These are phyloP conservation scores for Pichia paraexigua DNA, from an alignment of 805 yeast genomes.

Conservation along the genomic window DNA sequence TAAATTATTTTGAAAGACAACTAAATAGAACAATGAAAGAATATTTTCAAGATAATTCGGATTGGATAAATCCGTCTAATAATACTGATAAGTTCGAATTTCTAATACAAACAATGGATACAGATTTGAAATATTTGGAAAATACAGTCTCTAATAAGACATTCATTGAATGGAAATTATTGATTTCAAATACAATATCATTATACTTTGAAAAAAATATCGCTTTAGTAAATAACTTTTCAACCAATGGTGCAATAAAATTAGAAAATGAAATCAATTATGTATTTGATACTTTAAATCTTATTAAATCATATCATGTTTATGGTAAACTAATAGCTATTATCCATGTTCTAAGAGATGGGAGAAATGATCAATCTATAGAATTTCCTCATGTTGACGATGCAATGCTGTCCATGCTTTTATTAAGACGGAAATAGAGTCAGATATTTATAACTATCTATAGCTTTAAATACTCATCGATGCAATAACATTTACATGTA, in stretches of 20 bases:
- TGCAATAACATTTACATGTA: too few relatives aligned
- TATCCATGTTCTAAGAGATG: background rate
- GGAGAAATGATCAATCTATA: background rate
- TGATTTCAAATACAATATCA: slow-evolving; percentile 25
- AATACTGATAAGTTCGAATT: slow-evolving; percentile 20
- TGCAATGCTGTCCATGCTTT: background rate
- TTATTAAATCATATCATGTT: slow-evolving; percentile 15
- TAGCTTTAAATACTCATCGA: too few relatives aligned
- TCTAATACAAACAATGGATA: slow-evolving; percentile 20
- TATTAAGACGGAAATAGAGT: background rate
- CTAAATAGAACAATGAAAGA: slow-evolving; percentile 30
- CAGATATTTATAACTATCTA: too few relatives aligned
- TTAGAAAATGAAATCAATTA: slow-evolving; percentile 26
- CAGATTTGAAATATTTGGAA: slow-evolving; percentile 25
- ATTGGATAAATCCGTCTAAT: slow-evolving; percentile 19
- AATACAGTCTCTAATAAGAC: slow-evolving; percentile 27
- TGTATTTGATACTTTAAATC: slow-evolving; percentile 22
- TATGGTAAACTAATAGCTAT: background rate
- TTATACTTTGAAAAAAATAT: slow-evolving; percentile 32
- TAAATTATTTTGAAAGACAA: slow-evolving; percentile 29
- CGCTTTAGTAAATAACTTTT: slow-evolving; percentile 32
- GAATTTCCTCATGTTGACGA: background rate
- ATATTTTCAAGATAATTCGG: slow-evolving; percentile 25
- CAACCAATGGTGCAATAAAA: slow-evolving; percentile 27
- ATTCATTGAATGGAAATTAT: slow-evolving; percentile 19